Evolutionary conservation across 2,329 filamentous ascomycete species (phyloP), one percentile per base, ranked within the genome.

Genomic region (Lachnellula willkommii): DNA sequence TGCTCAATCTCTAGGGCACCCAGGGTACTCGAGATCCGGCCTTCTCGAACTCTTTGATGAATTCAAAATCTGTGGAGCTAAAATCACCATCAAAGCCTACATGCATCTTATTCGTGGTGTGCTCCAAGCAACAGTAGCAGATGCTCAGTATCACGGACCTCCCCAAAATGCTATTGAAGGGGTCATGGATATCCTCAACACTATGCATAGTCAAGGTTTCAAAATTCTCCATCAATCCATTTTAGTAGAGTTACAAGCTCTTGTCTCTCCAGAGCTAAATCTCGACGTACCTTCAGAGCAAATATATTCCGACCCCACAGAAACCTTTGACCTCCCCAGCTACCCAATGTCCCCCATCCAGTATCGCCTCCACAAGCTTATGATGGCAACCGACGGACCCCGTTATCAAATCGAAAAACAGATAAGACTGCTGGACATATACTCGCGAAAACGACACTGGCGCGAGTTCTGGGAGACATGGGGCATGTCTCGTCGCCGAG

Each of bases 381-480:
- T 84, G 17, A 76, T 79, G 59, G 63, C 68, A 4, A 67, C 82
- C 4, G 66, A 79, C n/a, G 58, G 69, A 0, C 70, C 75, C 48
- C 73, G 74, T n/a, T 73, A 74, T 50, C 61, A 66, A 22, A 71
- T 75, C 26, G 53, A 59, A 3, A 68, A 73, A 48, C 67, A 75
- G 9, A 66, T 72, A 45, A 70, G 69, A 17, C 69, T 83, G 37
- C 71, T 82, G 71, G 62, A 68, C 3, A 71, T 74, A 1, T 79
- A 82, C 59, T 74, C 79, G 5, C 60, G 63, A 20, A 74, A 74
- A 56, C 64, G 67, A 17, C 72, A 83, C 60, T 85, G 82, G 76
- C 68, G 76, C 15, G 72, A 73, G 5, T 82, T 88, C 64, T 87
- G 82, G 83, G 74, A 81, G 20, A 66, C 77, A 9, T 89, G 85